A percentile compares a stretch with the other conserved stretches of the same genome.
phyloP scores from a whole-genome alignment of 441 rosid genomes.

The Kokia cookei region DNA sequence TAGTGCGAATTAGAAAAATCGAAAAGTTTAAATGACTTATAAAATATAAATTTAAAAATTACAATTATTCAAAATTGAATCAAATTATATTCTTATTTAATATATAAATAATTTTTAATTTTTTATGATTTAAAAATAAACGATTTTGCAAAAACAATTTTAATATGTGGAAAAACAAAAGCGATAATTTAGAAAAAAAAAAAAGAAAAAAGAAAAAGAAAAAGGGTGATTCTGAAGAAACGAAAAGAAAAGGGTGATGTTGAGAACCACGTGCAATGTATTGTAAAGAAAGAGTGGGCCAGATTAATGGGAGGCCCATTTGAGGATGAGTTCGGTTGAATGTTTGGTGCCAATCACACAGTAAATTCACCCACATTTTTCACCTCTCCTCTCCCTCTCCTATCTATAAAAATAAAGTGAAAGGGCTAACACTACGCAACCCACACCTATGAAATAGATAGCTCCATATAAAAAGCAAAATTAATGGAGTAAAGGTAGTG shows the following conservation, averaged over 20 bases:
- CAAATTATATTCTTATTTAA: not conserved
- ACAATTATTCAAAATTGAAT: too few relatives aligned
- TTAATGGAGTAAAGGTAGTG: too few relatives aligned
- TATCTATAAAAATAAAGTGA: not conserved
- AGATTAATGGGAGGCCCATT: conserved; percentile 3
- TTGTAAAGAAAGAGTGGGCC: not conserved
- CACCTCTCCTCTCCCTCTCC: not conserved
- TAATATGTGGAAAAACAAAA: too few relatives aligned
- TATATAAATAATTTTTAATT: too few relatives aligned
- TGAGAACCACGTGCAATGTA: not conserved
- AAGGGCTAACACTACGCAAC: not conserved
- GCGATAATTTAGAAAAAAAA: not conserved
- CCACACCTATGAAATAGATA: not conserved
- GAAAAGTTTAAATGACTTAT: too few relatives aligned
- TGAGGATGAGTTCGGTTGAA: not conserved
- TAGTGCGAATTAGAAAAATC: too few relatives aligned
- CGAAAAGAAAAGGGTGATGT: not conserved
- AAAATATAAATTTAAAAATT: too few relatives aligned
- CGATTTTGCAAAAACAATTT: too few relatives aligned
- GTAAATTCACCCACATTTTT: not conserved
- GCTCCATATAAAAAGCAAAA: not conserved
- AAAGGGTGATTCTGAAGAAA: too few relatives aligned
- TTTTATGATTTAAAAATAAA: too few relatives aligned
- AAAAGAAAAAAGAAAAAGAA: not conserved
- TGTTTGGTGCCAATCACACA: not conserved